Evolutionary conservation across 1,284 basidiomycete species (phyloP).

Genomic region (Ustilago vetiveriae): DNA sequence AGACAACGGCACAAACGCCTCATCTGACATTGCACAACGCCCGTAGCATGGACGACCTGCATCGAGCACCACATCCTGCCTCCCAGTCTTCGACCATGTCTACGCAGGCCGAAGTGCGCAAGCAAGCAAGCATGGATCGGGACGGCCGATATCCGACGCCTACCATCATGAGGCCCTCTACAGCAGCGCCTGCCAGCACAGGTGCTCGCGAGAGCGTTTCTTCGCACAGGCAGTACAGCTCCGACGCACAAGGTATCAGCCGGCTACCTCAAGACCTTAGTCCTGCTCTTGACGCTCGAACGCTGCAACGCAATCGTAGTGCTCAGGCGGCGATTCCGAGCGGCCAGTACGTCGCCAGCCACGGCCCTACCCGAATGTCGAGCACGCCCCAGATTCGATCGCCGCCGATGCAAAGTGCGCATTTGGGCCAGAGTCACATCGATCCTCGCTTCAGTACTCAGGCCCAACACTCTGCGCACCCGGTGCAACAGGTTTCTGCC

Average conservation of each 20-base stretch:
- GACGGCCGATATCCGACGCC: conserved; percentile 46
- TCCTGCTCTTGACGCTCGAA: conserved; percentile 18
- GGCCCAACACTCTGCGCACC: conserved; percentile 12
- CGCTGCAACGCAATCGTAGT: conserved; percentile 43
- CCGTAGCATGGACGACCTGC: conserved; percentile 51
- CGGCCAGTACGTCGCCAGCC: conserved; percentile 23
- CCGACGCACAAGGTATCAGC: conserved; percentile 26
- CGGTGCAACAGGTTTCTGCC: conserved; percentile 13
- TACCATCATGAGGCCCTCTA: conserved; percentile 40
- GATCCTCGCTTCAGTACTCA: conserved; percentile 30
- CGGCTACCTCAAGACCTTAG: conserved; percentile 2
- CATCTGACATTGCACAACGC: conserved; percentile 43
- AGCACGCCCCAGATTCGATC: conserved; percentile 43
- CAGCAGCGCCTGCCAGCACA: conserved; percentile 32
- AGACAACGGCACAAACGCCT: conserved; percentile 2
- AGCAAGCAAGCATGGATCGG: conserved; percentile 36
- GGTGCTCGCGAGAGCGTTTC: conserved; percentile 12
- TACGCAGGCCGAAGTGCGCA: conserved; percentile 25
- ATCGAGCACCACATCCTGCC: conserved; percentile 17
- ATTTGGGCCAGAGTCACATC: conserved; percentile 4
- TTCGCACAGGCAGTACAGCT: conserved; percentile 46
- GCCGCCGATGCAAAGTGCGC: conserved; percentile 18
- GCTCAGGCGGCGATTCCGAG: conserved; percentile 41
- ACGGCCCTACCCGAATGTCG: conserved; percentile 30
- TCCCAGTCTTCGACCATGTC: conserved; percentile 20